These are phyloP conservation scores for Exophiala mesophila DNA, from an alignment of 2,329 filamentous ascomycete genomes.

Conservation along the genomic window DNA sequence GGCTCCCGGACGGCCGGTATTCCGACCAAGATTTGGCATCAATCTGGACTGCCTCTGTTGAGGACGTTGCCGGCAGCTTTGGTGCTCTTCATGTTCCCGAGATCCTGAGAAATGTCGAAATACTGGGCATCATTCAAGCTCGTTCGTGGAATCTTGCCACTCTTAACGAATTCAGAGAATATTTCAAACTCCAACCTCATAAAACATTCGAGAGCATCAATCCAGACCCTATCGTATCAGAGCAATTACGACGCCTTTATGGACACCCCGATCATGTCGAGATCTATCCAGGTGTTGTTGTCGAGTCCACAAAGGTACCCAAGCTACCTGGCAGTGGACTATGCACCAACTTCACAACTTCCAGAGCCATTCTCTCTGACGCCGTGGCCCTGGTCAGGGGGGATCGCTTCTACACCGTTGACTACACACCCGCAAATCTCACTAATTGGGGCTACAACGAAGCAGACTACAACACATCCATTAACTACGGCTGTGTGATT, in stretches of 20 bases:
- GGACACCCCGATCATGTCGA: slow-evolving; percentile 52
- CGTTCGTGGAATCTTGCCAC: slow-evolving; percentile 58
- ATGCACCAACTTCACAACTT: slow-evolving; percentile 45
- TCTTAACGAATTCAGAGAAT: slow-evolving; percentile 53
- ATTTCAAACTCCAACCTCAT: slow-evolving; percentile 48
- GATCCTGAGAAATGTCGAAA: slow-evolving; percentile 56
- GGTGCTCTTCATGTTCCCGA: slow-evolving; percentile 57
- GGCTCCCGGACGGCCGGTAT: slow-evolving; percentile 49
- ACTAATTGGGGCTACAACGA: slow-evolving; percentile 43
- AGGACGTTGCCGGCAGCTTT: slow-evolving; percentile 57
- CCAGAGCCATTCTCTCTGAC: slow-evolving; percentile 41
- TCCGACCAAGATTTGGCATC: slow-evolving; percentile 54
- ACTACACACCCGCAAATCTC: slow-evolving; percentile 38
- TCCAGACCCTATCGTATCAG: slow-evolving; percentile 44
- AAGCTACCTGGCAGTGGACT: slow-evolving; percentile 46
- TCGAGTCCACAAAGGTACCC: slow-evolving; percentile 52
- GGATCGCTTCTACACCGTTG: slow-evolving; percentile 44
- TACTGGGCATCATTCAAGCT: slow-evolving; percentile 58
- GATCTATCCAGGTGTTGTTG: slow-evolving; percentile 54
- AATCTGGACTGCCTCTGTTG: slow-evolving; percentile 54
- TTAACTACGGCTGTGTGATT: slow-evolving; percentile 47
- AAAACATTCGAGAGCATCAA: slow-evolving; percentile 51
- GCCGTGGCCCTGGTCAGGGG: slow-evolving; percentile 42
- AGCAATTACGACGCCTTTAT: slow-evolving; percentile 44
- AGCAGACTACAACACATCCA: slow-evolving; percentile 37